phyloP scores from a whole-genome alignment of 1,139 yeast species.

The Saccharomyces hybrid region DNA sequence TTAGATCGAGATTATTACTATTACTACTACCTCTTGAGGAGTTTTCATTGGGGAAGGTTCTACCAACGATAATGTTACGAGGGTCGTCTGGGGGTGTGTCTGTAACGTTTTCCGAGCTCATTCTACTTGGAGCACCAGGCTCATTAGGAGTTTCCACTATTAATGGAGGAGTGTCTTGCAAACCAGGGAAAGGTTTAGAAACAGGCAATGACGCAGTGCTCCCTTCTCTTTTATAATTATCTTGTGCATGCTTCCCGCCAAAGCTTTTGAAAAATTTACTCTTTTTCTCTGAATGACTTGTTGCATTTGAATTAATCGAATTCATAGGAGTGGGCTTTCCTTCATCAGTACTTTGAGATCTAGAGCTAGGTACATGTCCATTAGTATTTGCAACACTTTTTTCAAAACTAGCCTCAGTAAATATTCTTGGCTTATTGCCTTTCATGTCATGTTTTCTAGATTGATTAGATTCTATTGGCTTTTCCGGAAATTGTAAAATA shows the following conservation, averaged over 20 bases:
- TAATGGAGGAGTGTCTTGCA: neutral
- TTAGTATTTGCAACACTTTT: neutral
- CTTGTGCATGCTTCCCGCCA: neutral
- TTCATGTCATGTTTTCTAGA: slow-evolving; percentile 34
- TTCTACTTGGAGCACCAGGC: neutral
- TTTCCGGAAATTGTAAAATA: slow-evolving; percentile 40
- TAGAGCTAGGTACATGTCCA: neutral
- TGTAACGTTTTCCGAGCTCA: neutral
- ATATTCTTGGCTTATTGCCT: slow-evolving; percentile 40
- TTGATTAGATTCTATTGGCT: slow-evolving; percentile 25
- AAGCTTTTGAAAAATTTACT: neutral
- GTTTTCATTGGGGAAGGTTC: neutral
- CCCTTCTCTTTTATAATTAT: neutral
- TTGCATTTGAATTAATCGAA: neutral
- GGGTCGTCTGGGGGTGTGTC: slow-evolving; percentile 35
- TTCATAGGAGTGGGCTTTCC: neutral
- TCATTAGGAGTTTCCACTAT: neutral
- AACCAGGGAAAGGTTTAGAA: neutral
- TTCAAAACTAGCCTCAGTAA: slow-evolving; percentile 30
- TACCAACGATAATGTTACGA: slow-evolving; percentile 43
- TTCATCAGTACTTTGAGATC: neutral
- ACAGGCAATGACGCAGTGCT: neutral
- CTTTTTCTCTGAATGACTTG: neutral
- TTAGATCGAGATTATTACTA: neutral
- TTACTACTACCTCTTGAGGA: neutral